Percentiles rank a stretch among this genome's conserved stretches.
Evolutionary conservation across 176 grass and related monocot species (phyloP).

Genomic region (Hyparrhenia diplandra): DNA sequence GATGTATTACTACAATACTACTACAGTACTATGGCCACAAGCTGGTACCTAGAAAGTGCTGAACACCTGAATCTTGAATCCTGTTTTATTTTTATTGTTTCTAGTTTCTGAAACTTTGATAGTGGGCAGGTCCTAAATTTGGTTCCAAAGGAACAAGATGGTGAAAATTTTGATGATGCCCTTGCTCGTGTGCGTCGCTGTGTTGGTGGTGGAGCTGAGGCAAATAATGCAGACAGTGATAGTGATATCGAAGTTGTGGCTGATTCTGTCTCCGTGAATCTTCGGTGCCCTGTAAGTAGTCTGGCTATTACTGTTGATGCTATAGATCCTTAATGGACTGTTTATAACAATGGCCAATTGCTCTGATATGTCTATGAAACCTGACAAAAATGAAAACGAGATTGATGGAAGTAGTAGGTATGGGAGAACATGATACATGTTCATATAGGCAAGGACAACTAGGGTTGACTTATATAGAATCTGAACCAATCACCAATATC

Average conservation of each 20-base stretch:
- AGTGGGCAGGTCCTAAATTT: slow-evolving; percentile 59
- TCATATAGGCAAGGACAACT: background rate
- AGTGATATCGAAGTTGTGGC: slow-evolving; percentile 92
- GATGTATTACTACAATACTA: slow-evolving; percentile 3
- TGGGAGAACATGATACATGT: background rate
- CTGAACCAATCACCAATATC: background rate
- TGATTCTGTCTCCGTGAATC: slow-evolving; percentile 71
- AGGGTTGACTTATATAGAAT: background rate
- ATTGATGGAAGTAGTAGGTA: background rate
- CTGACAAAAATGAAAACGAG: background rate
- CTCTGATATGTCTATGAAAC: background rate
- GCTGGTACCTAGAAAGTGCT: slow-evolving; percentile 19
- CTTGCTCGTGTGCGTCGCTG: slow-evolving; percentile 77
- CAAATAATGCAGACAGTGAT: slow-evolving; percentile 66
- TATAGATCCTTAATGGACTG: slow-evolving; percentile 16
- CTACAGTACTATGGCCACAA: background rate
- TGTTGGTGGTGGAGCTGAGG: slow-evolving; percentile 71
- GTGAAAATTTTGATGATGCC: slow-evolving; percentile 75
- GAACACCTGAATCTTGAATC: background rate
- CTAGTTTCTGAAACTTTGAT: slow-evolving; percentile 21
- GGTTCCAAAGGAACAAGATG: slow-evolving; percentile 81
- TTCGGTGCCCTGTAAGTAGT: slow-evolving; percentile 88
- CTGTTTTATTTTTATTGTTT: slow-evolving; percentile 27
- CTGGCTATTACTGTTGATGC: slow-evolving; percentile 3
- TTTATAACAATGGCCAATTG: slow-evolving; percentile 3